These are phyloP conservation scores for Orbilia brochopaga DNA, from an alignment of 2,329 filamentous ascomycete species.

Conservation along the genomic window DNA sequence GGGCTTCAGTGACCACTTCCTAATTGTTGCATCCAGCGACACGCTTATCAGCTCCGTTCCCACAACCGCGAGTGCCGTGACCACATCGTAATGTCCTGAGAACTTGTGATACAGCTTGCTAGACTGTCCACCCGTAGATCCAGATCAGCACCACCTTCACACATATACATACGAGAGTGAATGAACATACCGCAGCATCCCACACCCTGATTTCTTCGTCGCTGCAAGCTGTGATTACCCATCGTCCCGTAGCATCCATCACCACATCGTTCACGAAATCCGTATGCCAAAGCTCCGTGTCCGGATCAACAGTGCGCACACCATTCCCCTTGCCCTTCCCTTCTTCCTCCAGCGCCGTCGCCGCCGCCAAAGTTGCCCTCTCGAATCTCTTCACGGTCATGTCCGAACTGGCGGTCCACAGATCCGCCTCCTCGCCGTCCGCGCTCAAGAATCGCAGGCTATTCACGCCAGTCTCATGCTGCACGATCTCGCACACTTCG, in stretches of 20 bases:
- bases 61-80: constrained; percentile 77
- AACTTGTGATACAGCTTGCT: constrained; percentile 76
- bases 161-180: neutral
- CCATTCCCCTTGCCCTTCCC: constrained; percentile 34
- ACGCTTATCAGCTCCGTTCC: constrained; percentile 72
- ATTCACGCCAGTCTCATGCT: constrained; percentile 91
- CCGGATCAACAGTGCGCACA: constrained; percentile 27
- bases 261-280: constrained; percentile 88
- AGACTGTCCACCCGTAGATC: constrained; percentile 59
- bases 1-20: constrained; percentile 77
- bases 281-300: constrained; percentile 70
- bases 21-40: constrained; percentile 85
- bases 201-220: constrained; percentile 92
- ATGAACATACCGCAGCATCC: constrained; percentile 66
- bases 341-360: constrained; percentile 14
- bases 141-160: neutral
- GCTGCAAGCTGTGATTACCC: constrained; percentile 84
- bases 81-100: constrained; percentile 88
- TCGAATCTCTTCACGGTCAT: constrained; percentile 75
- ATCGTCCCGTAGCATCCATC: constrained; percentile 71
- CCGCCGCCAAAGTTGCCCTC: constrained; percentile 18
- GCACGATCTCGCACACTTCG: constrained; percentile 65
- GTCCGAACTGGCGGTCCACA: constrained; percentile 94
- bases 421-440: constrained; percentile 66
- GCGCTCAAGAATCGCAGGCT: constrained; percentile 74